These are phyloP conservation scores for Artemisia argyi DNA, from an alignment of 129 eudicot genomes.

Conservation along the genomic window DNA sequence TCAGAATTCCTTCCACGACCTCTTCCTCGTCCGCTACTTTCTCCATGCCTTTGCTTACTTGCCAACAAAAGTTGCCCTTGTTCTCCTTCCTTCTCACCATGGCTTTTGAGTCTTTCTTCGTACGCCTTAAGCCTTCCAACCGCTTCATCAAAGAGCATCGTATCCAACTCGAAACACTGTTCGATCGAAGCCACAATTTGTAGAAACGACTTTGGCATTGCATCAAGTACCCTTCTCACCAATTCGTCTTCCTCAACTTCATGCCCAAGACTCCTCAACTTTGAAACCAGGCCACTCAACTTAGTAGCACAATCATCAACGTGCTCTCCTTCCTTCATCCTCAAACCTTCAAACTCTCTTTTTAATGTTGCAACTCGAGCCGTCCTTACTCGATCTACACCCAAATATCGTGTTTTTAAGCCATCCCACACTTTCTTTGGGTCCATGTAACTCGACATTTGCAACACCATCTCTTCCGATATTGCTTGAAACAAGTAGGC, in stretches of 20 bases:
- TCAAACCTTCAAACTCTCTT: neutral
- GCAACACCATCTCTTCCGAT: no score
- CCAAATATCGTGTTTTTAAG: neutral
- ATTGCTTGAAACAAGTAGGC: no score
- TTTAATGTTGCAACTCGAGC: constrained; percentile 2
- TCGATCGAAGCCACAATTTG: no score
- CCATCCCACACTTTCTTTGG: neutral
- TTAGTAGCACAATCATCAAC: constrained; percentile 7
- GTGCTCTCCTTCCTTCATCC: neutral
- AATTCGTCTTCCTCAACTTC: neutral
- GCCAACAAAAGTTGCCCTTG: neutral
- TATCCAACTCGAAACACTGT: no score
- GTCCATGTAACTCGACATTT: no score
- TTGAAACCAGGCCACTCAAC: neutral
- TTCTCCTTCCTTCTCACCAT: neutral
- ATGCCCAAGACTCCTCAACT: neutral
- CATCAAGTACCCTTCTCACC: neutral
- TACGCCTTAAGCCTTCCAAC: neutral
- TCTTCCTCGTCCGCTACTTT: neutral
- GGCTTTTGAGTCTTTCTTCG: neutral
- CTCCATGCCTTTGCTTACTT: neutral
- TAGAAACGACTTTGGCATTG: no score
- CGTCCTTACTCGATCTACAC: constrained; percentile 3
- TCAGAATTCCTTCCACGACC: neutral
- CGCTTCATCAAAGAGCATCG: no score